Evolutionary conservation across 495 filamentous ascomycete species (phyloP).

Genomic region (Haplographium delicatum): DNA sequence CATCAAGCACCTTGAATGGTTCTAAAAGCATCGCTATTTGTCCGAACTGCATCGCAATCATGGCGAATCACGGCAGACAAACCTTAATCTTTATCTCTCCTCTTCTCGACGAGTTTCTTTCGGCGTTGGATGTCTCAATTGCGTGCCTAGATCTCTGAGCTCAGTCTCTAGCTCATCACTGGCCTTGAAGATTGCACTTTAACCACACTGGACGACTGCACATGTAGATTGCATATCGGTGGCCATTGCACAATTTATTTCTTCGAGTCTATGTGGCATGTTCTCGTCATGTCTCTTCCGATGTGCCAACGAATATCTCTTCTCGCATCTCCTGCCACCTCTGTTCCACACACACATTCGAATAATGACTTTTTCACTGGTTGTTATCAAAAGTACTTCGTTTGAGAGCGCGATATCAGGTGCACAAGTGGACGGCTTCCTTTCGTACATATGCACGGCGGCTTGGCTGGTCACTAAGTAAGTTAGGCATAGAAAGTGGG

Average conservation of each 20-base stretch:
- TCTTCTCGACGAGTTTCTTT: constrained; percentile 27
- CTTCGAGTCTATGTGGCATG: constrained; percentile 8
- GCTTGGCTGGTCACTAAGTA: constrained; percentile 10
- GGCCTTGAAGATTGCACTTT: constrained; percentile 12
- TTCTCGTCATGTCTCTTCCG: constrained; percentile 4
- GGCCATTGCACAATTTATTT: constrained; percentile 18
- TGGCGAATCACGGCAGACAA: constrained; percentile 2
- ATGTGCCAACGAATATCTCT: constrained; percentile 1
- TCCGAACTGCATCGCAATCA: constrained; percentile 18
- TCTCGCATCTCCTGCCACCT: constrained; percentile 3
- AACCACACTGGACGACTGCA: constrained; percentile 12
- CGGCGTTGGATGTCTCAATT: constrained; percentile 28
- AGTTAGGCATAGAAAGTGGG: constrained; percentile 20
- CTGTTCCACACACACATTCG: not conserved
- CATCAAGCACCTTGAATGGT: not conserved
- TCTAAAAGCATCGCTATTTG: constrained; percentile 12
- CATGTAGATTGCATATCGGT: constrained; percentile 23
- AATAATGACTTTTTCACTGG: not conserved
- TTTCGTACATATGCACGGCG: constrained; percentile 7
- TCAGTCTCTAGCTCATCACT: constrained; percentile 7
- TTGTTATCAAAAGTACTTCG: constrained; percentile 21
- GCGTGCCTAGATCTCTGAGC: constrained; percentile 22
- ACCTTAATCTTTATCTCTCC: constrained; percentile 13
- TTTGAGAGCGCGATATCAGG: constrained; percentile 2
- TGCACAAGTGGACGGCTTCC: constrained; percentile 2